Percentiles rank a stretch among this genome's conserved stretches.
phyloP scores from a whole-genome alignment of 345 rosid species.

The Psidium friedrichsthalianum region DNA sequence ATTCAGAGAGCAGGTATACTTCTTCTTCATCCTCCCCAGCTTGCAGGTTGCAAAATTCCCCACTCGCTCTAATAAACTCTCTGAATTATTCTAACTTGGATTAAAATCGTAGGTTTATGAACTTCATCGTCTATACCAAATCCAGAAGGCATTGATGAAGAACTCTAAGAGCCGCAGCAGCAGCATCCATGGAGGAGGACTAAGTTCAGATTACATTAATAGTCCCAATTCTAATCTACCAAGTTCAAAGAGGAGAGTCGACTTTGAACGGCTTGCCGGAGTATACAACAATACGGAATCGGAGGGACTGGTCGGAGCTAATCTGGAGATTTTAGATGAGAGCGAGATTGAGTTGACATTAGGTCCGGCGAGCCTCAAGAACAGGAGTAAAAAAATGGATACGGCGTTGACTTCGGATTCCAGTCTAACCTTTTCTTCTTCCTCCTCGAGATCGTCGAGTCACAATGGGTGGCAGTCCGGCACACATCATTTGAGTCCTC shows the following conservation, averaged over 20 bases:
- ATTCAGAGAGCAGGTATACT: constrained; percentile 78
- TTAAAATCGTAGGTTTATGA: constrained; percentile 48
- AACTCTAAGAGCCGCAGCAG: constrained; percentile 35
- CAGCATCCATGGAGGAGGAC: not conserved
- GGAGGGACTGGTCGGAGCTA: constrained; percentile 6
- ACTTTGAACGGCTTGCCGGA: constrained; percentile 26
- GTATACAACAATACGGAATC: constrained; percentile 15
- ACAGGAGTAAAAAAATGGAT: constrained; percentile 23
- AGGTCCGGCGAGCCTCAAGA: constrained; percentile 44
- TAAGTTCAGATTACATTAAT: not conserved
- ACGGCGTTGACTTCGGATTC: constrained; percentile 5
- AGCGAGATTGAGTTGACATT: constrained; percentile 79
- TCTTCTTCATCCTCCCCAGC: not conserved
- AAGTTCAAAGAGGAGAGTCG: constrained; percentile 4
- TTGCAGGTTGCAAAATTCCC: not conserved
- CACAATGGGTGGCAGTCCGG: constrained; percentile 20
- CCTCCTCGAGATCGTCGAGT: constrained; percentile 63
- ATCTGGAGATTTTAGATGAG: constrained; percentile 48
- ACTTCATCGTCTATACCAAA: constrained; percentile 78
- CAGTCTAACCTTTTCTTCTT: constrained; percentile 57
- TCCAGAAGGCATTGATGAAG: constrained; percentile 75
- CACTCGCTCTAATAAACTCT: not conserved
- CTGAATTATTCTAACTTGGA: not conserved
- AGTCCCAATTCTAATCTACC: not conserved
- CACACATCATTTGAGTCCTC: constrained; percentile 3